Base-by-base conservation (phyloP, 179 eudicot genomes). In the Amaranthus tricolor region DNA sequence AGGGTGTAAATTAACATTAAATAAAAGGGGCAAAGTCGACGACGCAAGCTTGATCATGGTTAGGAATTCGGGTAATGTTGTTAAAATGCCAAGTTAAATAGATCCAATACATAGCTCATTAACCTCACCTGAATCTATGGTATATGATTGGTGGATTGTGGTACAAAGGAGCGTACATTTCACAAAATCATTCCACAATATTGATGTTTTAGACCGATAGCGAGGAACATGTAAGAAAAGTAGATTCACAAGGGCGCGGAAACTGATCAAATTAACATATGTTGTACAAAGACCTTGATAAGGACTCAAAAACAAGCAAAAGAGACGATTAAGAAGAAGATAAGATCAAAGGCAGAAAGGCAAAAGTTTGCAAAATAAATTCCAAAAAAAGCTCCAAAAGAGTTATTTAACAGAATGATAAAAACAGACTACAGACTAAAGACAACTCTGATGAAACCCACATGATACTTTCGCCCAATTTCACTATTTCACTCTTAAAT, bases 361-460 rank as follows among this genome's bases (percentile, higher is more conserved):
- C 21, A 40, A 60, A 55, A 17, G 62, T 1, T 16, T 58, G 62
- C 21, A 58, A 3, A 16, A 58, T 16, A 5, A 58, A 17, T 16
- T 6, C 62, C 62, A 58, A 60, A 9, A 19, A 5, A 17, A 8
- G 8, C 44, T 5, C 0, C 4, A 21, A 1, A 21, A 31, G 11
- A 17, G 5, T 9, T 0, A 9, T 21, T 1, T 8, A 20, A 60
- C 0, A 21, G 4, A 60, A n/a, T 47, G 60, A 24, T 13, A 70
- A 3, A 16, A 20, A 21, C 47, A 3, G 21, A 51, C 31, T 50
- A 57, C n/a, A 51, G 44, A 58, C 31, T 50, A 57, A n/a, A 51
- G 53, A 59, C 13, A 51, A 50, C 48, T 51, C 49, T 17, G 13
- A 76, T 7, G 7, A 60, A 68, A 51, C 68, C 73, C 61, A 59